Percentiles rank a stretch among this genome's conserved stretches.
These are phyloP conservation scores for Orbilia brochopaga DNA, from an alignment of 2,329 filamentous ascomycete genomes.

Conservation along the genomic window DNA sequence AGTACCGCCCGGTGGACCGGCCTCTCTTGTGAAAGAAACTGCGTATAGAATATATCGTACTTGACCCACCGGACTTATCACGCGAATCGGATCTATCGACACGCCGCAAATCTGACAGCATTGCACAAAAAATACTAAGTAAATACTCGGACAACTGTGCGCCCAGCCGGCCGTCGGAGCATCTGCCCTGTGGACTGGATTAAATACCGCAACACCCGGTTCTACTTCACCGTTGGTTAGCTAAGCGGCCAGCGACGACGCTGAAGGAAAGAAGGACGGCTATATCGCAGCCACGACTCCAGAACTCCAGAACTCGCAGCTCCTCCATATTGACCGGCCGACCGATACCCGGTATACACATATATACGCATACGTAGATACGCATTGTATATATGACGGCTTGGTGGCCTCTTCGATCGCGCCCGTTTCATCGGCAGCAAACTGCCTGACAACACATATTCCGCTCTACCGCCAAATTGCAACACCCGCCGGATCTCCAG, in stretches of 20 bases:
- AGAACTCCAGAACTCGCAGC: too few species aligned
- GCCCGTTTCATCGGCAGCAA: slow-evolving; percentile 16
- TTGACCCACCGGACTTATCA: not conserved
- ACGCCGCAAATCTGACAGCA: too few species aligned
- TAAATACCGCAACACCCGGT: slow-evolving; percentile 50
- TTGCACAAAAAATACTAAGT: too few species aligned
- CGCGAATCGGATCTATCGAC: not conserved
- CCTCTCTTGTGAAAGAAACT: too few species aligned
- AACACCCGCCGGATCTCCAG: slow-evolving; percentile 17
- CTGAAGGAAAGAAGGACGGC: not conserved
- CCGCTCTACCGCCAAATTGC: slow-evolving; percentile 37
- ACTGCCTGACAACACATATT: slow-evolving; percentile 50
- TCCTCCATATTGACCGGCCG: not conserved
- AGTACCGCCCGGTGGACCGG: too few species aligned
- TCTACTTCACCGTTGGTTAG: too few species aligned
- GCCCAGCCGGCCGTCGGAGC: slow-evolving; percentile 32
- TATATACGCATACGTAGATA: not conserved
- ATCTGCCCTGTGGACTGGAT: slow-evolving; percentile 30
- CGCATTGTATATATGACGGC: slow-evolving; percentile 1
- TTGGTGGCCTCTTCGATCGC: not conserved
- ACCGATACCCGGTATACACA: not conserved
- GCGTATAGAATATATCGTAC: not conserved
- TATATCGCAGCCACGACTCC: too few species aligned
- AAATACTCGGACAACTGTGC: too few species aligned
- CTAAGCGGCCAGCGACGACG: not conserved